Conservation (phyloP, 257 asterid genomes). For the Agastache rugosa region DNA sequence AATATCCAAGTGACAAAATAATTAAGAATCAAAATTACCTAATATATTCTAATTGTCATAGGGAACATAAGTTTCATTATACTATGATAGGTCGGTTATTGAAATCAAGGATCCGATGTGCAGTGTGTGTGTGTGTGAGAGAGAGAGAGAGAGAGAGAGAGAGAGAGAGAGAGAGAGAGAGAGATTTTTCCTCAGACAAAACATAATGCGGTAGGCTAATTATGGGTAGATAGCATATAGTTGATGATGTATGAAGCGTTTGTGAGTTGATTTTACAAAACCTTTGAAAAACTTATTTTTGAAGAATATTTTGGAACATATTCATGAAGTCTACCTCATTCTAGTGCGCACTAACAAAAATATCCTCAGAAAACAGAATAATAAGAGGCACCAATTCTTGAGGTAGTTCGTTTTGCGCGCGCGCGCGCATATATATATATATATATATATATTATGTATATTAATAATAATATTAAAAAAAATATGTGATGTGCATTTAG, state of each 20-base stretch:
- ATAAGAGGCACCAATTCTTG: not conserved
- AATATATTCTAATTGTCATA: not conserved
- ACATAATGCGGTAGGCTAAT: constrained; percentile 32
- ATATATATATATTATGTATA: too few species aligned
- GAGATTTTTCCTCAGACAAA: not conserved
- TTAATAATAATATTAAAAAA: not conserved
- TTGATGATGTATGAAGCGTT: constrained; percentile 24
- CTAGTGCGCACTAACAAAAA: constrained; percentile 35
- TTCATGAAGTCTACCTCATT: constrained; percentile 2
- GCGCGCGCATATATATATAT: too few species aligned
- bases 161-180: not conserved
- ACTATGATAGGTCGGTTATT: not conserved
- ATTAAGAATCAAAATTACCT: not conserved
- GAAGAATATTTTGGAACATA: constrained; percentile 32
- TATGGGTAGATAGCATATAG: constrained; percentile 2
- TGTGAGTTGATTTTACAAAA: not conserved
- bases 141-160: too few species aligned
- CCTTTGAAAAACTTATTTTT: not conserved
- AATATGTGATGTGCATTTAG: not conserved
- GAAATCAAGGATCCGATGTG: too few species aligned
- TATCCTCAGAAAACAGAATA: constrained; percentile 12
- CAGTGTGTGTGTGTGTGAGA: too few species aligned
- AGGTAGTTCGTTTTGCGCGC: not conserved
- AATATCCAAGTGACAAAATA: constrained; percentile 1
- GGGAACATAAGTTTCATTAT: not conserved